Evolutionary conservation across 306 rosid species (phyloP), one percentile per base, ranked within the genome.

Genomic region (Gleditsia sinensis): DNA sequence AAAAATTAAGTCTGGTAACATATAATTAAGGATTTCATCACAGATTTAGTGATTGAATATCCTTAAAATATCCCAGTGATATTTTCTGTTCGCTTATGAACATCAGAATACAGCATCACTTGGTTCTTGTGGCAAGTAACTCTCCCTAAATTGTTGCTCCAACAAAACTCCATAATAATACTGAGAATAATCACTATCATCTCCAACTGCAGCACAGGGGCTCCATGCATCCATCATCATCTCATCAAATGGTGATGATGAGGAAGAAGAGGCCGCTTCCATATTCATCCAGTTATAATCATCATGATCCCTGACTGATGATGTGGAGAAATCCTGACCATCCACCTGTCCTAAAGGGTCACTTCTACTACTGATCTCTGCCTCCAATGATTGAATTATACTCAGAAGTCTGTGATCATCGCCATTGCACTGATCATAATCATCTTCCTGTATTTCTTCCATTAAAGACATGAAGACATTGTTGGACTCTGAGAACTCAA

Each of bases 351-450:
- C 80, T 20, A 33, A 28, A 25, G 59, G 62, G 5, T 61, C 63
- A 66, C 7, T 16, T 9, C 24, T 13, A 8, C 62, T 16, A 7
- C 3, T 69, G 51, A 86, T 77, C 71, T 80, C 90, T n/a, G 83
- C 88, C 72, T 86, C 86, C 16, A 83, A 64, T 32, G 90, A 88
- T 53, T 82, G 90, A 40, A 88, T 86, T 63, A 86, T 78, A 54
- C 77, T 83, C 3, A 75, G 70, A 24, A 88, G 77, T 46, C 84
- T 86, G 3, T 19, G n/a, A 19, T 86, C 89, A 80, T 85, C 93
- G 0, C 75, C 86, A 50, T 61, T 42, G 58, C 50, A 71, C 60
- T 75, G 30, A 21, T 54, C 60, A 14, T 39, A 5, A 2, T 61
- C 88, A 33, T 86, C 88, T 43, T 88, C 86, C 1, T 72, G 79